phyloP scores from a whole-genome alignment of 306 rosid species.

The Corylus avellana region DNA sequence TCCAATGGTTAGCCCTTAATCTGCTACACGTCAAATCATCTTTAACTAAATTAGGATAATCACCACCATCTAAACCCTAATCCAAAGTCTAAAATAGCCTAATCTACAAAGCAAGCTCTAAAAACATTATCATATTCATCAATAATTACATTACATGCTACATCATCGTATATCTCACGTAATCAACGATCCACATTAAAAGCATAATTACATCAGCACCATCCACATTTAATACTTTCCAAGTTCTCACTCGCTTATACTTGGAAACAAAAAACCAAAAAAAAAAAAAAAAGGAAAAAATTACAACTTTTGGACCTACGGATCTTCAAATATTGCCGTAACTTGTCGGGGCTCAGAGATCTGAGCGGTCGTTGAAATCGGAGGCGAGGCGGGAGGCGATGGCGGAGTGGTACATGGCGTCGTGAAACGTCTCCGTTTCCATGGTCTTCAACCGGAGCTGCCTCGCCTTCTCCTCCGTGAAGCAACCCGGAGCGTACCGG shows the following conservation, averaged over 20 bases:
- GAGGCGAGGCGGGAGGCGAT: constrained; percentile 91
- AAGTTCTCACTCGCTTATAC: no score
- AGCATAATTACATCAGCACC: neutral
- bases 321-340: neutral
- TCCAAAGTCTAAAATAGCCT: neutral
- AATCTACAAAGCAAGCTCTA: neutral
- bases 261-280: no score
- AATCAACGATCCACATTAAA: neutral
- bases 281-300: neutral
- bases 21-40: neutral
- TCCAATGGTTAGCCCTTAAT: neutral
- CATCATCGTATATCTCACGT: neutral
- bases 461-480: constrained; percentile 89
- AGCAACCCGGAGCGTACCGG: constrained; percentile 63
- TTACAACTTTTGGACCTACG: neutral
- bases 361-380: constrained; percentile 58
- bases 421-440: constrained; percentile 67
- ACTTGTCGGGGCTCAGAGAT: constrained; percentile 32
- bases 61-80: neutral
- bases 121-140: neutral
- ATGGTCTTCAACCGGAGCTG: constrained; percentile 68
- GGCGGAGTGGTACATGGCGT: constrained; percentile 91
- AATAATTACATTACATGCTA: constrained; percentile 20
- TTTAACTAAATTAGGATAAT: neutral
- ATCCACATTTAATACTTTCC: neutral